Percentiles rank a stretch among this genome's conserved stretches.
These are phyloP conservation scores for Pseudocercospora cruenta DNA, from an alignment of 2,329 filamentous ascomycete species.

Conservation along the genomic window DNA sequence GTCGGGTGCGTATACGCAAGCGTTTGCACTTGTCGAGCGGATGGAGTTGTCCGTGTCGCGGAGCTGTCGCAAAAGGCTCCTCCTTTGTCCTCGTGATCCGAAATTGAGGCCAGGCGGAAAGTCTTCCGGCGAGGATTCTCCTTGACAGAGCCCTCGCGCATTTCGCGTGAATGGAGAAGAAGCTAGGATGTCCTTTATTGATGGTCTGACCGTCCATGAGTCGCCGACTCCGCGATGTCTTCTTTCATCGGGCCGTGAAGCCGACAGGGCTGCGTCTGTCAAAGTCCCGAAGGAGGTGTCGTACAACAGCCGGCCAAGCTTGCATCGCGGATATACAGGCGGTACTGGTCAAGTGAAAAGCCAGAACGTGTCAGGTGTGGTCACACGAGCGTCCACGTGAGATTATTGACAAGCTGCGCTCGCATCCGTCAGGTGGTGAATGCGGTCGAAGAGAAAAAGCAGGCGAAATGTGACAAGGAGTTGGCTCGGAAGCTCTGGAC, in stretches of 20 bases:
- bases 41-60: background rate
- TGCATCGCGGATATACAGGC: background rate
- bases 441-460: background rate
- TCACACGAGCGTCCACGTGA: background rate
- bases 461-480: background rate
- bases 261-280: background rate
- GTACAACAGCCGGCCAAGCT: background rate
- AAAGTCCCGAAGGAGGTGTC: background rate
- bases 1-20: background rate
- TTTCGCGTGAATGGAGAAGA: background rate
- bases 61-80: background rate
- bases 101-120: background rate
- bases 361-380: background rate
- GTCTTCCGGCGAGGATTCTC: background rate
- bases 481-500: conserved; percentile 1
- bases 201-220: no score
- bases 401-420: background rate
- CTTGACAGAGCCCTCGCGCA: no score
- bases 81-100: background rate
- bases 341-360: background rate
- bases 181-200: background rate
- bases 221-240: background rate
- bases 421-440: no score
- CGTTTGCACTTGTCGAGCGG: background rate
- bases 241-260: background rate